phyloP scores from a whole-genome alignment of 1,139 yeast genomes.

The Suhomyces maxii region DNA sequence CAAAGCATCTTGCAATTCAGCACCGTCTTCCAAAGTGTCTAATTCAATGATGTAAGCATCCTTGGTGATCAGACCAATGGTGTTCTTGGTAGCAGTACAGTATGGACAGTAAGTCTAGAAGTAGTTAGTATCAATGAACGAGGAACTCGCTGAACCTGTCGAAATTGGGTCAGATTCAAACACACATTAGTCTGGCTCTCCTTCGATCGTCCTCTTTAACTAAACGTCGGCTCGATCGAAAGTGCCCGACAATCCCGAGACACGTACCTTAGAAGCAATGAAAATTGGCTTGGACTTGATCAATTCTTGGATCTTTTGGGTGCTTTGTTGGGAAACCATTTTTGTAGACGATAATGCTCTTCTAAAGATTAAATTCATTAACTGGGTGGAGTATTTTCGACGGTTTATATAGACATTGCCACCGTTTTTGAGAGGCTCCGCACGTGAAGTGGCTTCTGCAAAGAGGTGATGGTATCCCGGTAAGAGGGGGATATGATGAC shows the following conservation, averaged over 20 bases:
- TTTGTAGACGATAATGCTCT: constrained; percentile 13
- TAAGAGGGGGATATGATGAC: background rate
- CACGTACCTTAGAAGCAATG: constrained; percentile 73
- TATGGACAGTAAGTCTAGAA: constrained; percentile 59
- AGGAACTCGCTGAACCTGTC: background rate
- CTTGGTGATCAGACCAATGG: constrained; percentile 50
- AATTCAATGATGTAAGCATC: constrained; percentile 68
- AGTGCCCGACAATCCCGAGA: background rate
- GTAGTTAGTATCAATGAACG: constrained; percentile 15
- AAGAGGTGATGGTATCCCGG: too few species aligned
- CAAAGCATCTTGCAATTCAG: constrained; percentile 74
- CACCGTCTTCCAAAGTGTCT: constrained; percentile 47
- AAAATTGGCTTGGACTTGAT: constrained; percentile 70
- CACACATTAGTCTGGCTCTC: too few species aligned
- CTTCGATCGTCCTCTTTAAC: background rate
- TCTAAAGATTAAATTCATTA: constrained; percentile 10
- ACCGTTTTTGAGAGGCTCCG: background rate
- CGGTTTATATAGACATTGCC: constrained; percentile 1
- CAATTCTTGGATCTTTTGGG: constrained; percentile 59
- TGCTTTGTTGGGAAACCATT: constrained; percentile 48
- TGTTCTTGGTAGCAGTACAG: constrained; percentile 63
- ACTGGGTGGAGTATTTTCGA: background rate
- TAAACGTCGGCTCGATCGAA: background rate
- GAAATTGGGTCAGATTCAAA: too few species aligned
- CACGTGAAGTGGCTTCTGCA: background rate